These are phyloP conservation scores for Sporothrix pseudoabietina DNA, from an alignment of 2,329 filamentous ascomycete species.

Conservation along the genomic window DNA sequence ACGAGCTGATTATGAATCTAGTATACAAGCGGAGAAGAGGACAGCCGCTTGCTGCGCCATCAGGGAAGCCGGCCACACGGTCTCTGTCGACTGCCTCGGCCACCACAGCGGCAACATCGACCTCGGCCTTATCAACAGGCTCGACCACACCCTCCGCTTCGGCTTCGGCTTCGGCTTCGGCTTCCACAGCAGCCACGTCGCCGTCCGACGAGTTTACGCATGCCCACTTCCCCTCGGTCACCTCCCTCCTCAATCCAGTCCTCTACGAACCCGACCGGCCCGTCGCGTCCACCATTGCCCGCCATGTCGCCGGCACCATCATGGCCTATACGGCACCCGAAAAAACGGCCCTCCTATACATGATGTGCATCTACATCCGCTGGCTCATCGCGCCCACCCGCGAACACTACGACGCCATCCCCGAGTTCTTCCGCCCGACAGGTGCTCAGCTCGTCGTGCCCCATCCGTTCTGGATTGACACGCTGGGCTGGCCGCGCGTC, in stretches of 20 bases:
- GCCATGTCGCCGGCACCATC: conserved; percentile 25
- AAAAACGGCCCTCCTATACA: conserved; percentile 29
- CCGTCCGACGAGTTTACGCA: conserved; percentile 9
- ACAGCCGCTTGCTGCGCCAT: neutral
- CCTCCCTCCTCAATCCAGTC: conserved; percentile 30
- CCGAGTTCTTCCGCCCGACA: conserved; percentile 29
- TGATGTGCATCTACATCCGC: conserved; percentile 27
- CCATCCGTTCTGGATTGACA: conserved; percentile 32
- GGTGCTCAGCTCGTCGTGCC: conserved; percentile 28
- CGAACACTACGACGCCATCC: conserved; percentile 31
- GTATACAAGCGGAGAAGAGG: neutral
- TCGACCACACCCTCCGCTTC: neutral
- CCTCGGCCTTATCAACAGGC: neutral
- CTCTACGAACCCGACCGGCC: conserved; percentile 20
- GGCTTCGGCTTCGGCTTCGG: neutral
- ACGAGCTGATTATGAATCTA: conserved; percentile 23
- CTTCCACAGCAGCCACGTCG: neutral
- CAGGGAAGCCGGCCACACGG: neutral
- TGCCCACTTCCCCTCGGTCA: conserved; percentile 23
- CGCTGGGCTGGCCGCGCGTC: conserved; percentile 27
- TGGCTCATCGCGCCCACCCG: conserved; percentile 29
- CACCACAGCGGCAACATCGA: neutral
- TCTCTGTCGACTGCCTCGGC: neutral
- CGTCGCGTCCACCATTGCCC: conserved; percentile 17
- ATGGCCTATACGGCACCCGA: conserved; percentile 24